Percentiles rank a stretch among this genome's conserved stretches.
phyloP scores from a whole-genome alignment of 116 monocot species.

The Trichopus zeylanicus region DNA sequence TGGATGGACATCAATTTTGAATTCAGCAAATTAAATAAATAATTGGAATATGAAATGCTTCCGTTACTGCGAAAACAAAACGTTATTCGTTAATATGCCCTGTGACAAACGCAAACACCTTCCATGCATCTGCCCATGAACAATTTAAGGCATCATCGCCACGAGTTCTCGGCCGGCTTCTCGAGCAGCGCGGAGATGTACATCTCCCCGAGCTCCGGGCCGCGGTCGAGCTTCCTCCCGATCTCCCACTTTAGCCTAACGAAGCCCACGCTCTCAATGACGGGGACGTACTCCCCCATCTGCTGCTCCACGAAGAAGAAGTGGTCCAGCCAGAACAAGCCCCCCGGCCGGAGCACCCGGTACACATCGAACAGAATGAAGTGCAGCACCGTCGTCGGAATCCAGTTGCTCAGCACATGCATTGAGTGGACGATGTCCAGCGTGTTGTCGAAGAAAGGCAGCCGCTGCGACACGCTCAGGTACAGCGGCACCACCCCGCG shows the following conservation, averaged over 20 bases:
- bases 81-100: no score
- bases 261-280: conserved; percentile 30
- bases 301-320: conserved; percentile 31
- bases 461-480: conserved; percentile 31
- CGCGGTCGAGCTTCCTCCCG: conserved; percentile 34
- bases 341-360: conserved; percentile 34
- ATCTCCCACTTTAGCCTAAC: conserved; percentile 25
- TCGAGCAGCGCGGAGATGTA: conserved; percentile 40
- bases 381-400: conserved; percentile 29
- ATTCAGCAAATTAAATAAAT: no score
- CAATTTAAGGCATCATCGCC: neutral
- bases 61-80: no score
- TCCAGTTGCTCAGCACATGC: conserved; percentile 50
- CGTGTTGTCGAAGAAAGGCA: conserved; percentile 46
- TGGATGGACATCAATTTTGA: no score
- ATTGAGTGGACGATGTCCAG: conserved; percentile 38
- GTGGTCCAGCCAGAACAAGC: conserved; percentile 40
- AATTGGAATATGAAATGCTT: no score
- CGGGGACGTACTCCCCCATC: conserved; percentile 20
- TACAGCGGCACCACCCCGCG: conserved; percentile 29
- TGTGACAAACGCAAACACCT: no score
- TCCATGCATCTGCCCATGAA: no score
- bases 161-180: conserved; percentile 28
- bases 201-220: conserved; percentile 28
- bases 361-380: conserved; percentile 38